Evolutionary conservation across 768 basidiomycete genomes (phyloP), one percentile per base, ranked within the genome.

Genomic region (Amanita brunnescens): DNA sequence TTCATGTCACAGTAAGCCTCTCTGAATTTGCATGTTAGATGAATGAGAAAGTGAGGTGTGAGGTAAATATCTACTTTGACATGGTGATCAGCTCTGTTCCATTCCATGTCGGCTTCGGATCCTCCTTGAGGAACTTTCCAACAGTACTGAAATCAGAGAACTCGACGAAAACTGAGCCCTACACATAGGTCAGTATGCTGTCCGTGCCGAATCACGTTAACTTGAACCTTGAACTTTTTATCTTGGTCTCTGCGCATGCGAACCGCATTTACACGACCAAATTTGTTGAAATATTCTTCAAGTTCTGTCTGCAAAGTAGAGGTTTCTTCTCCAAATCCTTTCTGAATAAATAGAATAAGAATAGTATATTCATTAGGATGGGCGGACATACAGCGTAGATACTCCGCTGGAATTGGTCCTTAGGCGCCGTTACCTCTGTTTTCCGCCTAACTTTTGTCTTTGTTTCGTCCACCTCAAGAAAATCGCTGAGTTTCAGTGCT

Each of bases 81-180:
- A 95, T 95, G 65, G 78, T 80, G 42, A 87, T 62, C 30, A 97
- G 73, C 56, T 90, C 85, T 13, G 76, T 69, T 24, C 78, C 91
- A 9, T 91, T 77, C 73, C 81, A 97, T 14, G 79, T 70, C 0
- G 91, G 91, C 64, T 91, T 88, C 0, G 86, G 84, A 37, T 91
- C 87, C 0, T 83, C 81, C 12, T 76, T 82, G 47, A 97, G 70
- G 72, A 98, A 95, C 12, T 74, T 74, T 18, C 85, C 78, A 29
- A 83, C 83, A 4, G 79, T 73, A 41, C 76, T 72, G 62, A 81
- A 76, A 57, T 90, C 81, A 20, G 80, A 72, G 62, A 89, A 98
- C 68, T 97, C 95, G 34, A 80, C 80, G 57, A 97, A 98, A n/a
- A 94, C 87, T 7, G 93, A 96, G 46, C 85, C 80, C 91, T 94